phyloP scores from a whole-genome alignment of 2,329 filamentous ascomycete genomes.

The Nemania serpens region DNA sequence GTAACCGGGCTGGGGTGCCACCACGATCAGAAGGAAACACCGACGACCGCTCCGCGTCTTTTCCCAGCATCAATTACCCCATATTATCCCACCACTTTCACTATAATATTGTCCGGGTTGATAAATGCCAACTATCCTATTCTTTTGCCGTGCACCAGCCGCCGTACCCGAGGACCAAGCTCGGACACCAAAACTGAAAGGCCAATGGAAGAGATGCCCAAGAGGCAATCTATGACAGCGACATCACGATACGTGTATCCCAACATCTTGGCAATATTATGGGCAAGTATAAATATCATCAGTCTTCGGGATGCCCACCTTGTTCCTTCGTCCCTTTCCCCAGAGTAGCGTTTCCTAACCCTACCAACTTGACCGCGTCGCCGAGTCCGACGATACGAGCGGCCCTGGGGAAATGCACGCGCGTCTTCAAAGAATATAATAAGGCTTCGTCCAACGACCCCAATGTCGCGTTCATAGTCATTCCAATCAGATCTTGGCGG shows the following conservation, averaged over 20 bases:
- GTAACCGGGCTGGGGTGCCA: neutral
- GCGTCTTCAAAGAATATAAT: conserved; percentile 37
- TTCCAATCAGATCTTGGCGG: conserved; percentile 42
- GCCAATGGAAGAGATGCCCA: too few species aligned
- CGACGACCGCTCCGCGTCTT: neutral
- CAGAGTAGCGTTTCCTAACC: conserved; percentile 43
- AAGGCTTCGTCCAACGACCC: conserved; percentile 35
- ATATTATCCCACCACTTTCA: too few species aligned
- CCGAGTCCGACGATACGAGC: conserved; percentile 36
- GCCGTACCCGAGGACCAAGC: too few species aligned
- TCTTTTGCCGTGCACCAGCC: too few species aligned
- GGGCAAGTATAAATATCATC: neutral
- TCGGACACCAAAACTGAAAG: too few species aligned
- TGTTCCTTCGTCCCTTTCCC: conserved; percentile 44
- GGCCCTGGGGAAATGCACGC: conserved; percentile 40
- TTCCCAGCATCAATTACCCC: too few species aligned
- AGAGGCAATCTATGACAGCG: too few species aligned
- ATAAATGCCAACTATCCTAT: too few species aligned
- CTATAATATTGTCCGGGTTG: too few species aligned
- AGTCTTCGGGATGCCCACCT: conserved; percentile 38
- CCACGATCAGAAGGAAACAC: conserved; percentile 1
- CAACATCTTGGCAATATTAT: neutral
- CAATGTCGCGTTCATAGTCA: conserved; percentile 44
- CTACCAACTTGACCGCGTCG: conserved; percentile 38
- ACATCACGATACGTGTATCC: neutral